Evolutionary conservation across 148 eudicot species (phyloP).

Genomic region (Nyssa sinensis): DNA sequence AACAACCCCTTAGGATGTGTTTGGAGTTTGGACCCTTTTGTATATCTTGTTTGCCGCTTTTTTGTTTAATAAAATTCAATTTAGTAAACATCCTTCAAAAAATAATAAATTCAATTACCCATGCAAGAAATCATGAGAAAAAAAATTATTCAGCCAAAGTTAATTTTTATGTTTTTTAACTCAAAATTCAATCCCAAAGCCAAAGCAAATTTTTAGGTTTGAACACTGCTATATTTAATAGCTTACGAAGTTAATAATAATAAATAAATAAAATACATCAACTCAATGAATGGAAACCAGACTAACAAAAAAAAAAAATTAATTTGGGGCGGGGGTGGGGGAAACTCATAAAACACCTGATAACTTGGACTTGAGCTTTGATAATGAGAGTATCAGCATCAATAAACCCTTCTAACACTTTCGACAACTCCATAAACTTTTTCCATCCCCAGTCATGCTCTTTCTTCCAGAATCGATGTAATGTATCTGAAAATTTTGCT

Average conservation of each 20-base stretch:
- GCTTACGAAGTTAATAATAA: background rate
- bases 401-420: conserved; percentile 83
- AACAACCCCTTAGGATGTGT: background rate
- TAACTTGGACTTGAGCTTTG: conserved; percentile 90
- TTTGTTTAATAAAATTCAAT: background rate
- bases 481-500: conserved; percentile 52
- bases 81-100: background rate
- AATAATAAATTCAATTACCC: background rate
- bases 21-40: background rate
- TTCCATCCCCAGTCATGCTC: conserved; percentile 99
- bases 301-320: background rate
- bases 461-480: conserved; percentile 92
- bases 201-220: background rate
- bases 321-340: too few relatives aligned
- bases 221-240: background rate
- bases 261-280: too few relatives aligned
- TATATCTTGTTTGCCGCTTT: background rate
- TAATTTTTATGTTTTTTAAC: background rate
- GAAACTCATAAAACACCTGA: too few relatives aligned
- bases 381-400: conserved; percentile 70
- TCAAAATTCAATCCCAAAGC: background rate
- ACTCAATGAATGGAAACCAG: too few relatives aligned
- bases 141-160: background rate
- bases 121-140: background rate
- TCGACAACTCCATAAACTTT: conserved; percentile 85